phyloP scores from a whole-genome alignment of 2,329 filamentous ascomycete genomes.

The Didymella pomorum region DNA sequence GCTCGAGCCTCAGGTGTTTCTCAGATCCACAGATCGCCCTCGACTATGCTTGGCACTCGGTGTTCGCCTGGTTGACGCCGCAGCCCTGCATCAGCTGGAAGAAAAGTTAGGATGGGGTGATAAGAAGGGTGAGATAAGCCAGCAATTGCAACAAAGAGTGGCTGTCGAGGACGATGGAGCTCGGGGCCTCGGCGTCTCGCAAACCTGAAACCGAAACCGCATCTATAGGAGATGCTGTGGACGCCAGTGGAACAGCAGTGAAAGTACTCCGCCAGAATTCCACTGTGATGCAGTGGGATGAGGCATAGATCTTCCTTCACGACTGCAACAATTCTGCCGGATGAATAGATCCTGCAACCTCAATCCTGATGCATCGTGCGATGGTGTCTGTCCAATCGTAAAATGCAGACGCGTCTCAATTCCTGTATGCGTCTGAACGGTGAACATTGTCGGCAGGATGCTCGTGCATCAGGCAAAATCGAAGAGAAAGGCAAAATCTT shows the following conservation, averaged over 20 bases:
- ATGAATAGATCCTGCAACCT: constrained; percentile 14
- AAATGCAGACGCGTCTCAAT: constrained; percentile 2
- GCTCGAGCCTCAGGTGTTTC: constrained; percentile 18
- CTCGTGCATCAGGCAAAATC: constrained; percentile 31
- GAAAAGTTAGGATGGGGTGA: constrained; percentile 4
- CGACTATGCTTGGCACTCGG: constrained; percentile 16
- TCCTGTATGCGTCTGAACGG: constrained; percentile 19
- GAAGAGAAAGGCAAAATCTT: constrained; percentile 31
- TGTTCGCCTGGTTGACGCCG: constrained; percentile 11
- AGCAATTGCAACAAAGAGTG: background rate
- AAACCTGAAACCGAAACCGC: background rate
- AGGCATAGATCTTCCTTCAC: constrained; percentile 14
- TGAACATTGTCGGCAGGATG: constrained; percentile 21
- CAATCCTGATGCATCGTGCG: constrained; percentile 8
- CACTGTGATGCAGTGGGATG: constrained; percentile 1
- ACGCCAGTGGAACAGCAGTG: background rate
- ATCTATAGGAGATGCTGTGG: background rate
- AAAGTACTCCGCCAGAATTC: constrained; percentile 1
- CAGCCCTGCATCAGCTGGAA: constrained; percentile 12
- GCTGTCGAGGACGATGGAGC: background rate
- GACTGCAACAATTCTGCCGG: constrained; percentile 14
- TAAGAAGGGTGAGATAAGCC: constrained; percentile 7
- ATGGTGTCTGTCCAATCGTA: constrained; percentile 10
- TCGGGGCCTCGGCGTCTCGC: background rate
- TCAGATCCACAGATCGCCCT: constrained; percentile 26